Conservation (phyloP, 345 rosid genomes). For the Hirschfeldia incana region DNA sequence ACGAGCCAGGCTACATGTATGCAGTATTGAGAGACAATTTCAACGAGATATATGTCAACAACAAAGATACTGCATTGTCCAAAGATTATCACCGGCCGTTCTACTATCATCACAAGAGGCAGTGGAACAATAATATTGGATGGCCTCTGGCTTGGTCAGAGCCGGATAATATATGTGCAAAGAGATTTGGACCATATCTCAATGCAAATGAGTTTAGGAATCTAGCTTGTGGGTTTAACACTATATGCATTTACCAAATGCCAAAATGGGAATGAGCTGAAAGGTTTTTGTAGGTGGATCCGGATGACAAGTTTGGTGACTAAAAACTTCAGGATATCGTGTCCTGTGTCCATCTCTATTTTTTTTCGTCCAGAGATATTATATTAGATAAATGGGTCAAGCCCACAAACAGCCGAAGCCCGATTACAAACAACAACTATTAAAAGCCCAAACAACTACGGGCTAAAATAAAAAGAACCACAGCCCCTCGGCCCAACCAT, state of each 20-base stretch:
- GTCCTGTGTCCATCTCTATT: not conserved
- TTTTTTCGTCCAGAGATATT: too few species aligned
- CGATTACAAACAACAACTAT: too few species aligned
- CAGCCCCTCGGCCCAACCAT: too few species aligned
- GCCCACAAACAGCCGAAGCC: too few species aligned
- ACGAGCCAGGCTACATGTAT: constrained; percentile 47
- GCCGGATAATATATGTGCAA: constrained; percentile 49
- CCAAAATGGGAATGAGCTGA: constrained; percentile 52
- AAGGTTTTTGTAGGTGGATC: constrained; percentile 43
- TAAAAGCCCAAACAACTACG: too few species aligned
- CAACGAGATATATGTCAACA: constrained; percentile 1
- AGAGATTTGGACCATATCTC: not conserved
- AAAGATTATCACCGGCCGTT: constrained; percentile 48
- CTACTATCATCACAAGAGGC: constrained; percentile 48
- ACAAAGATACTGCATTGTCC: not conserved
- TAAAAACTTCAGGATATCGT: not conserved
- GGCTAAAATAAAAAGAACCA: too few species aligned
- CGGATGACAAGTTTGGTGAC: constrained; percentile 41
- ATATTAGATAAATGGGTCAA: too few species aligned
- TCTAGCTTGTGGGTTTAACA: constrained; percentile 62
- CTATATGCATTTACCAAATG: constrained; percentile 45
- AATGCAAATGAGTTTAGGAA: constrained; percentile 22
- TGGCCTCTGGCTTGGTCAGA: constrained; percentile 42
- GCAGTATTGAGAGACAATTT: constrained; percentile 31
- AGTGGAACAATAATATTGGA: not conserved